Base-by-base conservation (phyloP, 257 asterid species). In the Solanum gracilifrons region DNA sequence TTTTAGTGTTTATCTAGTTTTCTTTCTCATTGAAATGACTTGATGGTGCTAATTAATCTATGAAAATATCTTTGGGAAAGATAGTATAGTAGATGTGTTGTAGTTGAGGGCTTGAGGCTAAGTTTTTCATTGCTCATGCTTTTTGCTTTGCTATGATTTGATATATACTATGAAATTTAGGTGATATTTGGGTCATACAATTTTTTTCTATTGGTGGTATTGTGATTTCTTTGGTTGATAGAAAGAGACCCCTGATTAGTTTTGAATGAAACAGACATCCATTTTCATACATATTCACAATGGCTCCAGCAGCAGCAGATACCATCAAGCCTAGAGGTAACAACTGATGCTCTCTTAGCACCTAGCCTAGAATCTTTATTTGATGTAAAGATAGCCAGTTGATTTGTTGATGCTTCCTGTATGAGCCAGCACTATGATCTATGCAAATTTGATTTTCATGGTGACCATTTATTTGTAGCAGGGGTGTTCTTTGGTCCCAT, bases 251-350 rank as follows among this genome's bases (percentile, higher is more conserved):
- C 21, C 32, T 85, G 77, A 85, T 85, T 85, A 51, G 29, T 73
- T 86, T 86, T 72, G 29, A 48, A 33, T 73, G 88, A 73, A 86
- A 51, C 88, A 73, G 88, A 48, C 48, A 73, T 62, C 43, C 48
- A 48, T 23, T 33, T 71, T 58, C 25, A 7, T 48, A 46, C 68
- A 72, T 32, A 35, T 73, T 86, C 32, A 33, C 73, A 16, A 86
- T 86, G 88, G 88, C 88, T 48, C 84, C 84, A 72, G 84, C 82
- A 48, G 88, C 48, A 73, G 88, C 88, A 46, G 87, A 86, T 43
- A 21, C 87, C 18, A 71, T 86, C 87, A 86, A 86, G 23, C 87
- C 87, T 21, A 86, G 84, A 86, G 88, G 88, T 86, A 86, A 72
- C 48, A 32, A 73, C 18, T 1, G 23, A 48, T 73, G 35, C 32